Conservation (phyloP, 768 basidiomycete species). For the Suillus paluster region DNA sequence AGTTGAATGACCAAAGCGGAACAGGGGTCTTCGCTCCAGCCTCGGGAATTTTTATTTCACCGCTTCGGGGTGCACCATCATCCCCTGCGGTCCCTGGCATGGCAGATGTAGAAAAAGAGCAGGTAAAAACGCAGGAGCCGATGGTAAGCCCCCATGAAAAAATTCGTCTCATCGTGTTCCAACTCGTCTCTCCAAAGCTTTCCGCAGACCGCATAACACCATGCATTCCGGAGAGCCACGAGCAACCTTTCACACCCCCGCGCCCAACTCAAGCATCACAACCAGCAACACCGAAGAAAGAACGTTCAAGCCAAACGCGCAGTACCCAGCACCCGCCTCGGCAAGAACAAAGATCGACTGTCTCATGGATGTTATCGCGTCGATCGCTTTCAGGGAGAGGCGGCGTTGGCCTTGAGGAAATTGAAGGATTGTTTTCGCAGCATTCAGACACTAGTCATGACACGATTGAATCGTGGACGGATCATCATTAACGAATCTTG, state of each 20-base stretch:
- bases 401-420: constrained; percentile 9
- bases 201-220: neutral
- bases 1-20: neutral
- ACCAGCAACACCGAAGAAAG: constrained; percentile 32
- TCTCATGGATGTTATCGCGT: constrained; percentile 32
- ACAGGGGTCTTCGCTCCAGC: constrained; percentile 23
- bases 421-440: constrained; percentile 13
- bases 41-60: constrained; percentile 33
- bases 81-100: neutral
- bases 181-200: neutral
- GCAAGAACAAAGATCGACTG: constrained; percentile 24
- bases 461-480: constrained; percentile 45
- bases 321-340: constrained; percentile 13
- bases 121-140: neutral
- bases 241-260: constrained; percentile 22
- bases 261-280: constrained; percentile 21
- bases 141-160: neutral
- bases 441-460: constrained; percentile 26
- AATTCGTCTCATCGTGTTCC: neutral
- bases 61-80: constrained; percentile 21
- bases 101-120: neutral
- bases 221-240: constrained; percentile 4
- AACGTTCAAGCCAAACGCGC: constrained; percentile 20
- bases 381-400: constrained; percentile 19
- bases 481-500: constrained; percentile 8